Conservation (phyloP, 805 yeast genomes). For the Candida palmyrensis region DNA sequence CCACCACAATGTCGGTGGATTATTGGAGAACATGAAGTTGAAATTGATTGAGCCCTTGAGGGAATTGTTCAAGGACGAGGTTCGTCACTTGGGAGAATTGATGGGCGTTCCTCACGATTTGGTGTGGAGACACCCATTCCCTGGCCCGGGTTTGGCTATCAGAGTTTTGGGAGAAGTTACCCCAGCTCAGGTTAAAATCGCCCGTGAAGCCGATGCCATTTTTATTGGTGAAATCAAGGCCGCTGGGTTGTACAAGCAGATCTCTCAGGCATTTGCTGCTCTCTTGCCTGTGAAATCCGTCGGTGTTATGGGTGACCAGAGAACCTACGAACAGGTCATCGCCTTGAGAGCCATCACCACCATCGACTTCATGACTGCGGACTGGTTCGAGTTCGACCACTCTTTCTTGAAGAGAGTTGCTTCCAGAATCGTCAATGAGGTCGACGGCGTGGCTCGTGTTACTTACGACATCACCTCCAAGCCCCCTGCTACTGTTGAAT, state of each 20-base stretch:
- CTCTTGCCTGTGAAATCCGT: constrained; percentile 96
- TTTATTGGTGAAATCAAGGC: constrained; percentile 93
- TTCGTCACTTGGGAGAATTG: constrained; percentile 90
- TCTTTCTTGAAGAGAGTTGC: constrained; percentile 88
- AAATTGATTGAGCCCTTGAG: constrained; percentile 97
- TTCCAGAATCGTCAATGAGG: constrained; percentile 96
- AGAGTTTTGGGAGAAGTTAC: constrained; percentile 97
- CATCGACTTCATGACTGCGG: constrained; percentile 98
- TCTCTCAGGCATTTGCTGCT: constrained; percentile 97
- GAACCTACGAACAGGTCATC: constrained; percentile 98
- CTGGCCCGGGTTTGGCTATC: constrained; percentile 99
- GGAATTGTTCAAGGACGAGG: constrained; percentile 98
- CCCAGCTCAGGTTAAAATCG: constrained; percentile 87
- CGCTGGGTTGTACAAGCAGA: constrained; percentile 88
- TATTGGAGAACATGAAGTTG: constrained; percentile 96
- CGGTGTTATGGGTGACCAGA: constrained; percentile 99
- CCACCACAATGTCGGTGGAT: constrained; percentile 98
- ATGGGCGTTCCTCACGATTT: constrained; percentile 94
- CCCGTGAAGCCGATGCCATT: constrained; percentile 94
- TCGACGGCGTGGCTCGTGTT: constrained; percentile 97
- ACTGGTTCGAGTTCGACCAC: constrained; percentile 95
- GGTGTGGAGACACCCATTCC: constrained; percentile 99
- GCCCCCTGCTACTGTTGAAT: constrained; percentile 99
- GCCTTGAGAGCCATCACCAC: constrained; percentile 98
- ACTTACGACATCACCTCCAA: constrained; percentile 97